phyloP scores from a whole-genome alignment of 768 basidiomycete species.

The Butyriboletus loyo region DNA sequence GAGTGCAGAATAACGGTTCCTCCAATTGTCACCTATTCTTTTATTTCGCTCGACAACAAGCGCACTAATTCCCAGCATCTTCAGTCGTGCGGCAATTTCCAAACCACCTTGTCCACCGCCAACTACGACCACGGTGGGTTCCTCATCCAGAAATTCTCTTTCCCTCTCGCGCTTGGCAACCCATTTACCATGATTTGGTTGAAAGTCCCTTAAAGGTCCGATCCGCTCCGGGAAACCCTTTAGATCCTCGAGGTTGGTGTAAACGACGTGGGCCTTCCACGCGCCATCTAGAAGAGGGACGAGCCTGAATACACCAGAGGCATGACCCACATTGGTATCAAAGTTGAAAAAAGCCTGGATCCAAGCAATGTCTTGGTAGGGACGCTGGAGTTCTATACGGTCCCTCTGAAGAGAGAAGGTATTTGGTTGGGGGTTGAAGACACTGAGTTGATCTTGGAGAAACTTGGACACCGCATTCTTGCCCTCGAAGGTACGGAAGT shows the following conservation, averaged over 20 bases:
- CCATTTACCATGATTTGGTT: constrained; percentile 37
- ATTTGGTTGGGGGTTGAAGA: constrained; percentile 15
- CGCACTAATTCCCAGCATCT: constrained; percentile 21
- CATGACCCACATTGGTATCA: constrained; percentile 38
- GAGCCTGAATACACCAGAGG: constrained; percentile 44
- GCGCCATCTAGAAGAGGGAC: constrained; percentile 40
- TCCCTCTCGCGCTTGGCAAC: constrained; percentile 26
- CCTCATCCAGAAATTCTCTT: constrained; percentile 33
- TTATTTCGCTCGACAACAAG: constrained; percentile 26
- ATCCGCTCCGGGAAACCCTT: constrained; percentile 42
- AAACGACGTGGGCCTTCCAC: constrained; percentile 49
- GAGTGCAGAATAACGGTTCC: constrained; percentile 25
- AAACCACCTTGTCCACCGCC: constrained; percentile 55
- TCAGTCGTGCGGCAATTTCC: constrained; percentile 55
- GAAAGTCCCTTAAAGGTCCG: constrained; percentile 43
- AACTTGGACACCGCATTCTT: constrained; percentile 39
- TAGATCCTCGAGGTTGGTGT: constrained; percentile 51
- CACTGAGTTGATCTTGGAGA: constrained; percentile 43
- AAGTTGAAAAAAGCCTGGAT: constrained; percentile 46
- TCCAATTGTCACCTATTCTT: constrained; percentile 32
- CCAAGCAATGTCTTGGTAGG: constrained; percentile 39
- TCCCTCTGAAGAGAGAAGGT: constrained; percentile 25
- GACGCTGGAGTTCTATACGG: constrained; percentile 20
- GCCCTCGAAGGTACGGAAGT: constrained; percentile 56
- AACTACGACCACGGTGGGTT: constrained; percentile 52